A percentile compares a stretch with the other conserved stretches of the same genome.
These are phyloP conservation scores for Phytophthora fragariae DNA, from an alignment of 352 stramenopile genomes.

Conservation along the genomic window DNA sequence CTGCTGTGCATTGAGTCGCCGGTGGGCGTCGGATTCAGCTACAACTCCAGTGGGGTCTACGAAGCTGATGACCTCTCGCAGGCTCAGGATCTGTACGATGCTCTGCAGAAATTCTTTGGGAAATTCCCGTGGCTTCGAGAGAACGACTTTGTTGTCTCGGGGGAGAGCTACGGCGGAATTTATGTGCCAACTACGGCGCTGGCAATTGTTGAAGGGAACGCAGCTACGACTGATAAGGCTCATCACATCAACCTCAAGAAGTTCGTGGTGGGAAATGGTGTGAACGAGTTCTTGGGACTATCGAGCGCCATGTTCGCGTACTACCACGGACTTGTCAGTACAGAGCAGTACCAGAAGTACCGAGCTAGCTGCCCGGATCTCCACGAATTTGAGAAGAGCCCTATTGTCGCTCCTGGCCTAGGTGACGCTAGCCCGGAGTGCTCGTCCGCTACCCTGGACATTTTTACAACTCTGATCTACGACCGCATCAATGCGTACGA, in stretches of 20 bases:
- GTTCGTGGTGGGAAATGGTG: conserved; percentile 85
- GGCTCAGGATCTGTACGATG: conserved; percentile 77
- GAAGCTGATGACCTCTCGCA: conserved; percentile 75
- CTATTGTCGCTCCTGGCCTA: conserved; percentile 20
- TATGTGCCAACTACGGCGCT: conserved; percentile 76
- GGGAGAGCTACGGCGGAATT: conserved; percentile 82
- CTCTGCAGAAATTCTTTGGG: conserved; percentile 85
- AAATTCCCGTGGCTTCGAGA: conserved; percentile 85
- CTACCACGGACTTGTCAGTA: conserved; percentile 81
- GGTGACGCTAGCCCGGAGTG: conserved; percentile 34
- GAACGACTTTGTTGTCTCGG: conserved; percentile 87
- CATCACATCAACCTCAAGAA: conserved; percentile 83
- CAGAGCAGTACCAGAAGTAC: conserved; percentile 67
- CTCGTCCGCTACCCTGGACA: conserved; percentile 32
- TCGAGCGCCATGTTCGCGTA: conserved; percentile 81
- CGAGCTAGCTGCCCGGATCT: conserved; percentile 54
- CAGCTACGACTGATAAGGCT: conserved; percentile 13
- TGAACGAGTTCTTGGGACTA: conserved; percentile 69
- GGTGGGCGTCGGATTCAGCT: conserved; percentile 71
- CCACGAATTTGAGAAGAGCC: conserved; percentile 55
- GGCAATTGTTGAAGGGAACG: conserved; percentile 64
- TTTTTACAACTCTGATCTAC: conserved; percentile 47
- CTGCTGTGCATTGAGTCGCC: conserved; percentile 73
- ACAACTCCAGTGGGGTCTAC: conserved; percentile 72
- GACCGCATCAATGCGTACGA: conserved; percentile 75